Conservation (phyloP, 176 grass and related monocot genomes). For the Cenchrus americanus region DNA sequence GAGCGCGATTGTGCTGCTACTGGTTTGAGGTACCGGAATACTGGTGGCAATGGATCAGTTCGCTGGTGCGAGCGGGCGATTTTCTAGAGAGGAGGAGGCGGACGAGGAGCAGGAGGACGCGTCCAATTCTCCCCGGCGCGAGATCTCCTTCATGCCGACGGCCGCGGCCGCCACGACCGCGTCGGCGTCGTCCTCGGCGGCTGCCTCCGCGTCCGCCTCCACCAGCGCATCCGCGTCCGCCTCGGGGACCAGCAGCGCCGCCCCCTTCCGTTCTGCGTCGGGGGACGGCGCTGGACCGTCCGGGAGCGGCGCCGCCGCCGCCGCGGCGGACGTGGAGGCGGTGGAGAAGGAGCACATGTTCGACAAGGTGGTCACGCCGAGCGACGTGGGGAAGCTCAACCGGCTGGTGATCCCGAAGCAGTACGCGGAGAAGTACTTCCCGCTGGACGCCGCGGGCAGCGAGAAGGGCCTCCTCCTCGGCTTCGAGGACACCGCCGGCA, state of each 20-base stretch:
- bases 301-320: constrained; percentile 36
- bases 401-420: constrained; percentile 98
- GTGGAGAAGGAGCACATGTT: constrained; percentile 99
- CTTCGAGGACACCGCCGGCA: constrained; percentile 91
- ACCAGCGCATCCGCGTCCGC: constrained; percentile 18
- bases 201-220: constrained; percentile 26
- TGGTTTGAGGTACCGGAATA: too few relatives aligned
- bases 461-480: constrained; percentile 83
- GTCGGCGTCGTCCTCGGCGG: constrained; percentile 32
- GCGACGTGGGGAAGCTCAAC: constrained; percentile 98
- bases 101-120: constrained; percentile 46
- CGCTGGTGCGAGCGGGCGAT: constrained; percentile 35
- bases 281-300: constrained; percentile 50
- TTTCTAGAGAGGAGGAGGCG: constrained; percentile 50
- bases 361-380: constrained; percentile 97
- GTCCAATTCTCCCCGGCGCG: constrained; percentile 37
- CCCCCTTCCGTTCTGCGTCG: constrained; percentile 34
- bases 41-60: constrained; percentile 47
- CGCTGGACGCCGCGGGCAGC: constrained; percentile 68
- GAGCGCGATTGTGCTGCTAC: background rate
- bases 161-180: constrained; percentile 5
- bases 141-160: constrained; percentile 57
- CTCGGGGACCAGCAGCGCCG: constrained; percentile 39
- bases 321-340: background rate
- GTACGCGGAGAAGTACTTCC: constrained; percentile 97